Base-by-base conservation (phyloP, 164 flowering plant species). In the Aristolochia californica region DNA sequence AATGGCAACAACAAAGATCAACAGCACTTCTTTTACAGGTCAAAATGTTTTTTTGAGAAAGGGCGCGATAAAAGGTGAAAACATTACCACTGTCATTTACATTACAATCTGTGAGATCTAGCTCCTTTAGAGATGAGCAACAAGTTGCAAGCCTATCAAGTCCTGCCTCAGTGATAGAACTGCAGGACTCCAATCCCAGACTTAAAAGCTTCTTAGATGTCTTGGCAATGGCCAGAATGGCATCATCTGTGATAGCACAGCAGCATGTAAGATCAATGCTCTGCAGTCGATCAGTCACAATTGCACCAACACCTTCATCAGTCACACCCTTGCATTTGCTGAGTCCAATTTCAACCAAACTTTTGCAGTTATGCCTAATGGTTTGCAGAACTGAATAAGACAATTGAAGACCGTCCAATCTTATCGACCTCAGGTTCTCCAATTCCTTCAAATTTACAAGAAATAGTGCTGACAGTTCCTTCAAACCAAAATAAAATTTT, bases 51-150 rank as follows among this genome's bases (percentile, higher is more conserved):
- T 15, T 14, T 47, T 47, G 12, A 47, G 16, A 5, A 47, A 47
- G 16, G 16, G 49, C 16, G 18, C 49, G 12, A n/a, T 15, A 47
- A 34, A 57, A 20, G 21, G 38, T n/a, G 18, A 21, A 59, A 43
- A 20, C 54, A 11, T 5, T 69, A 81, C 94, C 94, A 44, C 53
- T 63, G 34, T 87, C 86, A 64, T 72, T 67, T 44, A 83, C 58
- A 12, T 79, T 43, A 56, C 89, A 83, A 62, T 86, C 95, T 0
- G 89, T 86, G 43, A 86, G 82, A 78, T 83, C 94, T 51, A 86
- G 75, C 70, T 86, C 87, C 65, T 74, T 62, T 0, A 83, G 80
- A 21, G 56, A 60, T 20, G 64, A 48, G 62, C 82, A 78, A 48
- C 24, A 52, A 14, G 73, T 72, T 48, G 86, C 88, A 59, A 87